Evolutionary conservation across 768 basidiomycete genomes (phyloP).

Genomic region (Cystobasidium tubakii): DNA sequence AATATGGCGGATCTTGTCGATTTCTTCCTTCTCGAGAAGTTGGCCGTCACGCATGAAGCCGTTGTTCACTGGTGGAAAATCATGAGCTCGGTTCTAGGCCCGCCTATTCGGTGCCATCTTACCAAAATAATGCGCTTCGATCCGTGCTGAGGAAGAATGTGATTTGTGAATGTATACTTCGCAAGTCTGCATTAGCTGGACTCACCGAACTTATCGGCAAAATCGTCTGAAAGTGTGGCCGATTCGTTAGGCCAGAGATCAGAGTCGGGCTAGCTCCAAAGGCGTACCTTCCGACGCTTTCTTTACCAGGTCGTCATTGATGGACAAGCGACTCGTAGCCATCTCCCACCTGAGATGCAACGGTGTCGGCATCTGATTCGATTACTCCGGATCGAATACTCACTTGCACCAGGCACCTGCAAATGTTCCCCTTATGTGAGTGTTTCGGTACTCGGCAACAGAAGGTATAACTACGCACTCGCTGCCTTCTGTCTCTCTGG

Average conservation of each 20-base stretch:
- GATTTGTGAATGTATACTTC: too few relatives aligned
- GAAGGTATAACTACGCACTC: constrained; percentile 8
- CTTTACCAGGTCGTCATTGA: constrained; percentile 64
- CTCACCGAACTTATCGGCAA: constrained; percentile 37
- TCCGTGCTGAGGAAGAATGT: constrained; percentile 45
- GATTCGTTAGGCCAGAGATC: neutral
- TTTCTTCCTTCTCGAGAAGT: constrained; percentile 70
- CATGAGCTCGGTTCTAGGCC: constrained; percentile 53
- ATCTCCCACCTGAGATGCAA: constrained; percentile 56
- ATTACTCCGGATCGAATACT: neutral
- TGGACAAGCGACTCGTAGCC: constrained; percentile 67
- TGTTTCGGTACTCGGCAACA: neutral
- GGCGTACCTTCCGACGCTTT: constrained; percentile 62
- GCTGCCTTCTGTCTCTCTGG: constrained; percentile 39
- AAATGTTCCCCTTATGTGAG: neutral
- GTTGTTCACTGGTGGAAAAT: constrained; percentile 41
- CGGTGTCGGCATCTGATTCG: neutral
- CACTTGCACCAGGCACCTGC: constrained; percentile 14
- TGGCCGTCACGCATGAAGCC: constrained; percentile 83
- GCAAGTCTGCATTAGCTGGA: too few relatives aligned
- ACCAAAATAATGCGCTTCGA: constrained; percentile 70
- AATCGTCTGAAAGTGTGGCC: constrained; percentile 21
- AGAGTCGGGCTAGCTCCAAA: neutral
- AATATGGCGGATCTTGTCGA: constrained; percentile 87
- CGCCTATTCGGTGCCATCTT: constrained; percentile 50